Conservation (phyloP, 1,284 basidiomycete genomes). For the Ganoderma boninense region DNA sequence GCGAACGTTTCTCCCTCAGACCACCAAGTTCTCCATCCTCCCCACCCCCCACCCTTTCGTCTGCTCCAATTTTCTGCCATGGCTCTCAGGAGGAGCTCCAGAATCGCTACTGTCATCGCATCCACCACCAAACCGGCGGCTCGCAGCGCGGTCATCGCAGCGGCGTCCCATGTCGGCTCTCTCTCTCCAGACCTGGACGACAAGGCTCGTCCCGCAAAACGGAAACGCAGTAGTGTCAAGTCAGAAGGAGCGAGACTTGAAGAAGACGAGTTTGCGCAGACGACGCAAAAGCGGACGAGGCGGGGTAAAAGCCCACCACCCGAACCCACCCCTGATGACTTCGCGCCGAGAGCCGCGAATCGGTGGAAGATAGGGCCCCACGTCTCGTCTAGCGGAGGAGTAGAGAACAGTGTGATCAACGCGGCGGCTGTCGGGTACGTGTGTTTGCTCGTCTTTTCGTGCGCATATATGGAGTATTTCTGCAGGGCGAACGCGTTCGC, state of each 20-base stretch:
- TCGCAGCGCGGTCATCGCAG: not conserved
- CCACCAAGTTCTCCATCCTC: too few relatives aligned
- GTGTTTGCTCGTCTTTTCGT: too few relatives aligned
- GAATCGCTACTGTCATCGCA: not conserved
- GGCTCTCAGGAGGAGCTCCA: slow-evolving; percentile 5
- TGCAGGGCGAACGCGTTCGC: slow-evolving; percentile 85
- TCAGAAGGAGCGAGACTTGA: not conserved
- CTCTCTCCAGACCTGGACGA: not conserved
- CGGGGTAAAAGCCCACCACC: slow-evolving; percentile 12
- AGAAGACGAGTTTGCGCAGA: not conserved
- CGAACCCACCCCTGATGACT: slow-evolving; percentile 29
- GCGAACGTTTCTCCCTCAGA: too few relatives aligned
- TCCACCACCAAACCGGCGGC: not conserved
- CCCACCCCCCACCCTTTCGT: too few relatives aligned
- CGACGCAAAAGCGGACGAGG: not conserved
- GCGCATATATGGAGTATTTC: not conserved
- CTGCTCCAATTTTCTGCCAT: not conserved
- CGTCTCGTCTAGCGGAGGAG: slow-evolving; percentile 82
- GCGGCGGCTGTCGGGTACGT: slow-evolving; percentile 75
- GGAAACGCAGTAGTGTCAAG: not conserved
- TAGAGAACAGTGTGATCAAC: slow-evolving; percentile 77
- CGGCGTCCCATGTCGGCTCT: not conserved
- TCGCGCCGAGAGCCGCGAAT: slow-evolving; percentile 17
- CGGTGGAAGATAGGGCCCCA: slow-evolving; percentile 85
- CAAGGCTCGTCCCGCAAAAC: slow-evolving; percentile 1